These are phyloP conservation scores for Vaccinium myrtillus DNA, from an alignment of 148 eudicot genomes.

Conservation along the genomic window DNA sequence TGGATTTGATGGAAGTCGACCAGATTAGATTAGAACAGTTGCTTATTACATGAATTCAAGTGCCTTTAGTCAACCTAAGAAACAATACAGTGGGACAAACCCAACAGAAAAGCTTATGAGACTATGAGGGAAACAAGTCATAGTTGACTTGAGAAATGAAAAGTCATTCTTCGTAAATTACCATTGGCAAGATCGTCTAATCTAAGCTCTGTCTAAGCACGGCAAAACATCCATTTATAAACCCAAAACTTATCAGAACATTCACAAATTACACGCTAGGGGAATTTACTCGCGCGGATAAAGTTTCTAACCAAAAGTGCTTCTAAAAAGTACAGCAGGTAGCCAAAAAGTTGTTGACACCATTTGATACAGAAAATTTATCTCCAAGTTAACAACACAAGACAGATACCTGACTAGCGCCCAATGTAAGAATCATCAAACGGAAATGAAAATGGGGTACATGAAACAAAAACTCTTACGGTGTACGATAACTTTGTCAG, in stretches of 20 bases:
- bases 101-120: not conserved
- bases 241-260: not conserved
- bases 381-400: not conserved
- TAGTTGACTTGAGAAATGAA: not conserved
- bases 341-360: not conserved
- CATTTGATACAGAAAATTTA: not conserved
- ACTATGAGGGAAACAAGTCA: not conserved
- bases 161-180: not conserved
- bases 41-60: not conserved
- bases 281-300: not conserved
- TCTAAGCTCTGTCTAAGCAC: not conserved
- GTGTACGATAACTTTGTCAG: constrained; percentile 77
- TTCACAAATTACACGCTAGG: too few relatives aligned
- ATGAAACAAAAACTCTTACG: constrained; percentile 42
- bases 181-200: not conserved
- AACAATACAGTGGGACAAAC: not conserved
- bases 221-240: not conserved
- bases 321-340: not conserved
- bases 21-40: not conserved
- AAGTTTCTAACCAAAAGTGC: not conserved
- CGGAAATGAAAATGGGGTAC: not conserved
- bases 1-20: not conserved
- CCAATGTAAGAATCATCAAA: not conserved
- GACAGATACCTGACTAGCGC: not conserved
- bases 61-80: not conserved